Evolutionary conservation across 352 stramenopile species (phyloP).

Genomic region (Phytophthora pluvialis): DNA sequence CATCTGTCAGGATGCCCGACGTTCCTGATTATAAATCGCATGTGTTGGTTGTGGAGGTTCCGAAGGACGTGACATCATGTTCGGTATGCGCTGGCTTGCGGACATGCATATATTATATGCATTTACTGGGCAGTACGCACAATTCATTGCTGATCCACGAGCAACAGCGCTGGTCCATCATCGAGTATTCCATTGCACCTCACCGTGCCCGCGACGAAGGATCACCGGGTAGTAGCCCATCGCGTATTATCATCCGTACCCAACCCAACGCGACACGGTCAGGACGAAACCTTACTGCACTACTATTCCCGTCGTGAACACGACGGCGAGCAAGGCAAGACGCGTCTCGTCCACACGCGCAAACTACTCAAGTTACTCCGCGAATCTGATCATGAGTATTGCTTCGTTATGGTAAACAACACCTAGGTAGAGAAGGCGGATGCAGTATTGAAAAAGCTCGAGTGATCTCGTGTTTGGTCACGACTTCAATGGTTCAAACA

Average conservation of each 20-base stretch:
- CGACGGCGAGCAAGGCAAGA: background rate
- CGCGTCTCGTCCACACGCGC: background rate
- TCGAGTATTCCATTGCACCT: background rate
- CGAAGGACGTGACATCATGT: no score
- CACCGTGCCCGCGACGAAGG: background rate
- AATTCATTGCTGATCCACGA: no score
- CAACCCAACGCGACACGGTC: background rate
- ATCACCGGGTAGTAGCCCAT: background rate
- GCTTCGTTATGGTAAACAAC: conserved; percentile 1
- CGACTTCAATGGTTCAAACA: background rate
- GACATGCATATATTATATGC: no score
- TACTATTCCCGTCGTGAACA: background rate
- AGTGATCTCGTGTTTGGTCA: background rate
- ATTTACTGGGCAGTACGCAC: no score
- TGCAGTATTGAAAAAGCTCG: conserved; percentile 1
- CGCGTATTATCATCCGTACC: background rate
- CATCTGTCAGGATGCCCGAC: no score
- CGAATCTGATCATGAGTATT: conserved; percentile 10
- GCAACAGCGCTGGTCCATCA: no score
- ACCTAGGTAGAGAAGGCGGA: conserved; percentile 4
- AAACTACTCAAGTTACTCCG: background rate
- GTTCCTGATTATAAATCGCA: no score
- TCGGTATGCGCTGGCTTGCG: no score
- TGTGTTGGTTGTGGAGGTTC: no score
- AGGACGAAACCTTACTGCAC: background rate